Evolutionary conservation across 148 eudicot genomes (phyloP), one percentile per base, ranked within the genome.

Genomic region (Nepenthes mirabilis): DNA sequence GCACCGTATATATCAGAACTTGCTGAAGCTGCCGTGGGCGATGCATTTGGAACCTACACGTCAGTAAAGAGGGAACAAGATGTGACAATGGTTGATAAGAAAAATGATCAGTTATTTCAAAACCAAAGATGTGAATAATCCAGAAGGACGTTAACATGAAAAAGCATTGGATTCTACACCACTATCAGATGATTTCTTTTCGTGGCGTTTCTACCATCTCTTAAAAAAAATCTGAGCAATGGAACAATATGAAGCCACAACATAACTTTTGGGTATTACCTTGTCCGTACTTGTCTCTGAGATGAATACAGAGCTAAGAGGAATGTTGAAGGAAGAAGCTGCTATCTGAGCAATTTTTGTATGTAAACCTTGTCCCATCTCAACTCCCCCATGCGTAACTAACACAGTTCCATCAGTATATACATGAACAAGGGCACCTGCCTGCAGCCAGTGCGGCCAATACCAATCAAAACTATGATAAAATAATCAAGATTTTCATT

Each of bases 201-300:
- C 23, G 23, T 23, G 23, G 23, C 23, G 0, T 23, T 23, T 23
- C 23, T 23, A 23, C 23, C 23, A 23, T 23, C 23, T 23, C 48
- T 5, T 45, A 45, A 45, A 45, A 6, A 45, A 11, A 45, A 45
- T 11, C 11, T 45, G 48, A 45, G 0, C 48, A 45, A 11, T 45
- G 11, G 11, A 45, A 45, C 48, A 5, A 11, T 5, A 14, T 5
- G 12, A 52, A 52, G 12, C 12, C 12, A 14, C 5, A 14, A 54
- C n/a, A 33, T 3, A 33, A 14, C n/a, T 55, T 33, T 36, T 55
- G 43, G 43, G 1, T 36, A 32, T 59, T 79, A 93, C 99, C 97
- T 93, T 93, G 74, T 93, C 99, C n/a, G 99, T 93, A 77, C 99
- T 93, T 55, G 99, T 93, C 76, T 93, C 99, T 7, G 99, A 93